These are phyloP conservation scores for Sporopachydermia lactativora DNA, from an alignment of 805 yeast genomes.

Conservation along the genomic window DNA sequence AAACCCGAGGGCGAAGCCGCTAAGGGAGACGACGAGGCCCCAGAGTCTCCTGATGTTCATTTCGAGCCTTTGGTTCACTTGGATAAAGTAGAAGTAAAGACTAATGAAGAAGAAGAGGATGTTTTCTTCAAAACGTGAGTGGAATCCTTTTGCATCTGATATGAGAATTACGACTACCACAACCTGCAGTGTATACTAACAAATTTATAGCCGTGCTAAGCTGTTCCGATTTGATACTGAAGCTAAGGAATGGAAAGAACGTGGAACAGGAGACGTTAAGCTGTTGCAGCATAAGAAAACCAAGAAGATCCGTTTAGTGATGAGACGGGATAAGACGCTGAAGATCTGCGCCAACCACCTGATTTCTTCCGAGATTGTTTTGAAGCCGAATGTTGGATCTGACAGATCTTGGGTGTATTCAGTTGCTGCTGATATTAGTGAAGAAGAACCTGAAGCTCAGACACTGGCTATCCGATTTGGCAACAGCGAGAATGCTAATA, in stretches of 20 bases:
- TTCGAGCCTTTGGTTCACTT: conserved; percentile 93
- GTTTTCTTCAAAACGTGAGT: conserved; percentile 55
- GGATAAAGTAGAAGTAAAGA: conserved; percentile 92
- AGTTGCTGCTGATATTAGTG: conserved; percentile 88
- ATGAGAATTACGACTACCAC: too few relatives aligned
- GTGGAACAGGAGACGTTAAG: conserved; percentile 98
- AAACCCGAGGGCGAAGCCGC: conserved; percentile 21
- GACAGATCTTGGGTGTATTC: conserved; percentile 98
- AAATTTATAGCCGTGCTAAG: conserved; percentile 50
- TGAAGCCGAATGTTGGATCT: conserved; percentile 89
- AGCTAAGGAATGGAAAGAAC: conserved; percentile 93
- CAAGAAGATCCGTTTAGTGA: conserved; percentile 75
- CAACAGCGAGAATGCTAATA: conserved; percentile 83
- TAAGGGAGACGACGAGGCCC: conserved; percentile 38
- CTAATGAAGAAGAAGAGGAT: conserved; percentile 87
- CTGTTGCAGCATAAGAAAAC: conserved; percentile 79
- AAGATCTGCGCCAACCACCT: conserved; percentile 97
- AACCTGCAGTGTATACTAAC: too few relatives aligned
- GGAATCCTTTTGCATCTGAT: too few relatives aligned
- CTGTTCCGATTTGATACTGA: conserved; percentile 77
- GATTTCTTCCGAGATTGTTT: conserved; percentile 57
- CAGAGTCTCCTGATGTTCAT: conserved; percentile 73
- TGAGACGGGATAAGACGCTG: conserved; percentile 98
- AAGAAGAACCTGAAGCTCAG: conserved; percentile 91
- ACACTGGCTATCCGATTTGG: conserved; percentile 95